Conservation (phyloP, 371 early-diverging fungal species). For the Cokeromyces recurvatus region DNA sequence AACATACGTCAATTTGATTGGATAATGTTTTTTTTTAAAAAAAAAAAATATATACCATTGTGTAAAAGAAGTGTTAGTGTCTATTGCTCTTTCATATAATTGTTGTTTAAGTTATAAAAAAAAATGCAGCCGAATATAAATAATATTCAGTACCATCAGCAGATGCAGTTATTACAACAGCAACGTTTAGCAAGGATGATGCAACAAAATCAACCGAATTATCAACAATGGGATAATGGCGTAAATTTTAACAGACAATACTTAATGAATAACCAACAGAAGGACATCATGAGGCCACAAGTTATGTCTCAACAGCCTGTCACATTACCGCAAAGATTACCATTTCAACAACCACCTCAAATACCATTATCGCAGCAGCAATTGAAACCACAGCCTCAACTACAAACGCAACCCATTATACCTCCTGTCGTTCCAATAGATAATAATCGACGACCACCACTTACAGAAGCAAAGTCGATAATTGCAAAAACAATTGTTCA, state of each 20-base stretch:
- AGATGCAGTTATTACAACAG: conserved; percentile 10
- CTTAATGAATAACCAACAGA: not conserved
- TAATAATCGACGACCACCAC: not conserved
- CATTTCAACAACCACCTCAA: not conserved
- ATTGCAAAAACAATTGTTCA: conserved; percentile 13
- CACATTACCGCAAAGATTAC: not conserved
- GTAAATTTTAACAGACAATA: not conserved
- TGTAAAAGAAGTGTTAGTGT: no score
- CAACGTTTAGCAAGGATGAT: conserved; percentile 11
- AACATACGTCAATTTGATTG: no score
- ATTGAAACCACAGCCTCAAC: conserved; percentile 2
- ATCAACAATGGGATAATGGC: not conserved
- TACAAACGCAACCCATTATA: conserved; percentile 17
- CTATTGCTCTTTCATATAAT: no score
- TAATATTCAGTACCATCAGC: conserved; percentile 10
- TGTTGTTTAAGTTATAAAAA: no score
- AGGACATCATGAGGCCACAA: not conserved
- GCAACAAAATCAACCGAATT: conserved; percentile 8
- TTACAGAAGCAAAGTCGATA: conserved; percentile 18
- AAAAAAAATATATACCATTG: no score
- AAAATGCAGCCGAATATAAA: conserved; percentile 11
- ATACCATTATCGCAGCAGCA: not conserved
- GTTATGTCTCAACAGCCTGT: not conserved
- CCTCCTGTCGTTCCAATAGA: conserved; percentile 10
- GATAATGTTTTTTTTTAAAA: no score